phyloP scores from a whole-genome alignment of 352 stramenopile species.

The Phytophthora hybrid region DNA sequence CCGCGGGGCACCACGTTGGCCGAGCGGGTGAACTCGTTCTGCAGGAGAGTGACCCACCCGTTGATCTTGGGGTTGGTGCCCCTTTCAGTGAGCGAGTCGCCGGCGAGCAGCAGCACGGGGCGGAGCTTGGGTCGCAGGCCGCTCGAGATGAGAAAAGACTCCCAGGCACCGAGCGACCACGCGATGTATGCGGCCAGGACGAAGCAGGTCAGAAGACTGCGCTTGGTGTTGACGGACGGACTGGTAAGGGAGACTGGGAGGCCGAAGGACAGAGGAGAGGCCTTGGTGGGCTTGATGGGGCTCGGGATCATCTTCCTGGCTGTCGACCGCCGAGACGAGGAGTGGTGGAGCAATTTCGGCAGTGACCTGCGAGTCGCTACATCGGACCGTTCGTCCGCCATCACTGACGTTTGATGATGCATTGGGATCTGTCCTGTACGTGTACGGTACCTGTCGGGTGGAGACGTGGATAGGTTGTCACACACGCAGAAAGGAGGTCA shows the following conservation, averaged over 20 bases:
- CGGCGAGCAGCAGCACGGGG: constrained; percentile 31
- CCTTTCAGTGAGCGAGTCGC: constrained; percentile 59
- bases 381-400: constrained; percentile 1
- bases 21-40: constrained; percentile 47
- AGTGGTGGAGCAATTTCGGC: constrained; percentile 2
- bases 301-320: constrained; percentile 14
- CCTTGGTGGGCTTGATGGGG: constrained; percentile 23
- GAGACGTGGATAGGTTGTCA: constrained; percentile 1
- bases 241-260: constrained; percentile 3
- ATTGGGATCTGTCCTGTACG: constrained; percentile 9
- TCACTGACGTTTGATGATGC: constrained; percentile 19
- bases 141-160: constrained; percentile 26
- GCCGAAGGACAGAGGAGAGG: constrained; percentile 3
- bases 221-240: constrained; percentile 19
- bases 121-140: constrained; percentile 31
- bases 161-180: constrained; percentile 33
- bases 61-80: constrained; percentile 35
- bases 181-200: constrained; percentile 29
- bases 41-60: constrained; percentile 52
- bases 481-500: background rate
- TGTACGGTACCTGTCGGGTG: background rate
- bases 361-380: constrained; percentile 7
- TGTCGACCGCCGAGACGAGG: background rate
- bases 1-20: constrained; percentile 54
- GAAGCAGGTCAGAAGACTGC: constrained; percentile 18